Evolutionary conservation across 1,139 yeast species (phyloP), one percentile per base, ranked within the genome.

Genomic region (Yamadazyma diospyri): DNA sequence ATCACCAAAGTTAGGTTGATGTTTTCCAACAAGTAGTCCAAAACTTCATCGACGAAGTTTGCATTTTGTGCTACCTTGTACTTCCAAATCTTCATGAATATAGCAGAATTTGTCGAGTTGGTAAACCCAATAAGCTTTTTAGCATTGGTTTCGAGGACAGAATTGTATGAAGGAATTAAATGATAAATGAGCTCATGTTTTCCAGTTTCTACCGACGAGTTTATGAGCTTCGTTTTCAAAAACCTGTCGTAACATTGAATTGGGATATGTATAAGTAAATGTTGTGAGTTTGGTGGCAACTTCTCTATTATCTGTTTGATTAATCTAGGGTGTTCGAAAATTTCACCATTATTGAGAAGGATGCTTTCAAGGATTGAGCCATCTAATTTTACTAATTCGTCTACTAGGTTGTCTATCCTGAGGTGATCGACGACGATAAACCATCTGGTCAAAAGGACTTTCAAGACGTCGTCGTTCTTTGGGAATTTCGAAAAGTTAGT

Each of bases 401-500:
- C 8, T 7, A 15, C 11, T 11, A 29, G 8, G 9, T 18, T 18
- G 12, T 23, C 27, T n/a, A 15, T 23, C 6, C 18, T 13, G 12
- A n/a, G 21, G 6, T 23, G 16, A 18, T 34, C 27, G 4, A 80
- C 41, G 0, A 79, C 36, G 0, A 79, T 67, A 19, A 68, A 47
- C 86, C 86, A 81, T 49, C 86, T 72, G n/a, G 48, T 43, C 34
- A 78, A 61, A 0, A 69, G 38, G 4, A 51, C 16, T 17, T 27
- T 26, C 12, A 34, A 29, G 17, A 23, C 25, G 5, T 13, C n/a
- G 25, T 18, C 25, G 7, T n/a, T 16, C 13, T 22, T 32, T 12
- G 16, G 9, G 18, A 12, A 20, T n/a, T 12, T 29, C 20, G 4
- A 25, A n/a, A 13, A 27, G 16, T 8, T 18, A 12, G n/a, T 31